phyloP scores from a whole-genome alignment of 768 basidiomycete genomes.

The Leccinellum albellum region DNA sequence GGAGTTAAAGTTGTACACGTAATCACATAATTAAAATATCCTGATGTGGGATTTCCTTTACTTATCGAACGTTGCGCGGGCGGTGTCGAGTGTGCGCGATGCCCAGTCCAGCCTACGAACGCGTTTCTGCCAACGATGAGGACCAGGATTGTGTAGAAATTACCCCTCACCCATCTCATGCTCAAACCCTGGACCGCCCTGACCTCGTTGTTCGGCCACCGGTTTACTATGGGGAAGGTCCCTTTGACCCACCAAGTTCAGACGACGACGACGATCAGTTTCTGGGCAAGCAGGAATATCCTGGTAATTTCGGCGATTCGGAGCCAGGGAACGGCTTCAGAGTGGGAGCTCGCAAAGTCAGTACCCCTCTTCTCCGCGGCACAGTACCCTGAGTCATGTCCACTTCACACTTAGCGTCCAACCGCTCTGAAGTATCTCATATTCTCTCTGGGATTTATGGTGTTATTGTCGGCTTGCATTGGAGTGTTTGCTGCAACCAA shows the following conservation, averaged over 20 bases:
- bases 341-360: conserved; percentile 37
- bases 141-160: conserved; percentile 20
- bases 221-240: conserved; percentile 70
- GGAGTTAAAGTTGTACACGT: conserved; percentile 7
- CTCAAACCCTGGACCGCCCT: neutral
- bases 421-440: conserved; percentile 60
- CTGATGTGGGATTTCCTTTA: neutral
- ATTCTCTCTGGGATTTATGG: conserved; percentile 54
- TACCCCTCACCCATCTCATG: conserved; percentile 2
- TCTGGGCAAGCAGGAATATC: conserved; percentile 41
- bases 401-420: conserved; percentile 35
- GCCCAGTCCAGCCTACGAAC: conserved; percentile 29
- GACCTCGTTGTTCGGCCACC: conserved; percentile 27
- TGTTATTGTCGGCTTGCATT: conserved; percentile 61
- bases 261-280: conserved; percentile 53
- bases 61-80: neutral
- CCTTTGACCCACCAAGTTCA: conserved; percentile 77
- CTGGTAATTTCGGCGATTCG: conserved; percentile 14
- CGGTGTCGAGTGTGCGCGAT: conserved; percentile 14
- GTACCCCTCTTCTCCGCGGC: conserved; percentile 9
- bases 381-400: conserved; percentile 2
- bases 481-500: conserved; percentile 74
- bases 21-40: conserved; percentile 11
- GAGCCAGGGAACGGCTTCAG: conserved; percentile 32
- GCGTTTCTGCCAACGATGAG: conserved; percentile 22